Percentiles rank a stretch among this genome's conserved stretches.
phyloP scores from a whole-genome alignment of 176 grass and related monocot genomes.

The Bonia amplexicaulis region DNA sequence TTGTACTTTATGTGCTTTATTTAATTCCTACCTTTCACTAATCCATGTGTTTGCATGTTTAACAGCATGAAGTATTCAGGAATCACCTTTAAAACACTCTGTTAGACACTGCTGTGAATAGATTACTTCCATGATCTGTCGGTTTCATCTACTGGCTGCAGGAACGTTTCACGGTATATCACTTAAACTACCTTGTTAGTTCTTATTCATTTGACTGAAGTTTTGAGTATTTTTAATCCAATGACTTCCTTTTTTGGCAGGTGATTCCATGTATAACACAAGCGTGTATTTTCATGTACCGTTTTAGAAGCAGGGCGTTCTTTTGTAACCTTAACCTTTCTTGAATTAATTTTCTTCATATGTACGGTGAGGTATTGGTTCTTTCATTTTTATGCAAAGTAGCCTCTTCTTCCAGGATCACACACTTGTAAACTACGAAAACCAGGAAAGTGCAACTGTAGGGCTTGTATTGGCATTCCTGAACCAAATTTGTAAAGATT shows the following conservation, averaged over 20 bases:
- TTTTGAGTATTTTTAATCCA: neutral
- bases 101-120: neutral
- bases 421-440: constrained; percentile 24
- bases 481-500: neutral
- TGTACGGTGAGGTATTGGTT: constrained; percentile 9
- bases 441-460: neutral
- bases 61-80: neutral
- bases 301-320: constrained; percentile 1
- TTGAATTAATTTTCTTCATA: constrained; percentile 10
- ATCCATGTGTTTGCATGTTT: neutral
- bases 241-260: constrained; percentile 7
- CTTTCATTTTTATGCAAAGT: constrained; percentile 27
- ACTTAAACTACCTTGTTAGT: neutral
- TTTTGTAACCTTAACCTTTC: constrained; percentile 31
- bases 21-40: neutral
- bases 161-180: constrained; percentile 22
- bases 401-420: neutral
- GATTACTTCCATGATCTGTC: neutral
- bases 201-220: neutral
- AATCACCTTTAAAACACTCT: neutral
- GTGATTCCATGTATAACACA: constrained; percentile 33
- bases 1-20: neutral
- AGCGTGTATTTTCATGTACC: neutral
- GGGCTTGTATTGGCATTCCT: neutral
- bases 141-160: neutral